Base-by-base conservation (phyloP, 306 rosid species). In the Mimosa bimucronata region DNA sequence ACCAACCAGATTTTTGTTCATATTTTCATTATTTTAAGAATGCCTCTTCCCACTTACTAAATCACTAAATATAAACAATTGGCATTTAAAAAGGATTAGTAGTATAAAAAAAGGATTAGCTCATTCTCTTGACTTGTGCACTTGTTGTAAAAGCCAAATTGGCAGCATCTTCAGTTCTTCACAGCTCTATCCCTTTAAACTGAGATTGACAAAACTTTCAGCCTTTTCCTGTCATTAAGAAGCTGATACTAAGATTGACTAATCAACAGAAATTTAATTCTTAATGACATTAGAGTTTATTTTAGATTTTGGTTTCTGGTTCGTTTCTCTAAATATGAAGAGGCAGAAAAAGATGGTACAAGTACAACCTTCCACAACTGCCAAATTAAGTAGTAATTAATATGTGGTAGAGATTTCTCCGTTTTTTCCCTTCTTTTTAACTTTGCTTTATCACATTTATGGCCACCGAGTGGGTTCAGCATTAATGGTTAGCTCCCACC, bases 31-130 rank as follows among this genome's bases (percentile, higher is more conserved):
- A 9, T 66, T 19, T 52, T 66, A 68, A 41, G 52, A 68, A 68
- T 68, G 73, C 11, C 73, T 68, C n/a, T 40, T 68, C 73, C 73
- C 73, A n/a, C 53, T 68, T 12, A 21, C 52, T 6, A 68, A 60
- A 68, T 68, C 31, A 40, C 1, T 68, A 41, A 40, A 41, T 45
- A 46, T 21, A 40, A 40, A 11, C 10, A 66, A 19, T 9, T 37
- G 72, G 31, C 15, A 6, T 38, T 5, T 68, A 5, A 68, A 41
- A 41, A 21, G 46, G 73, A 3, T 68, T 68, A 11, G 53, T n/a
- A n/a, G n/a, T n/a, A n/a, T n/a, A n/a, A n/a, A 5, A 68, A 41
- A 41, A 21, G 46, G 73, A 3, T 68, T 68, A 11, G 53, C 25
- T 41, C 11, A 7, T 68, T 68, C 73, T 11, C 30, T 41, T 41